Percentiles rank a stretch among this genome's conserved stretches.
phyloP scores from a whole-genome alignment of 164 flowering plant species.

The Pachysandra terminalis region DNA sequence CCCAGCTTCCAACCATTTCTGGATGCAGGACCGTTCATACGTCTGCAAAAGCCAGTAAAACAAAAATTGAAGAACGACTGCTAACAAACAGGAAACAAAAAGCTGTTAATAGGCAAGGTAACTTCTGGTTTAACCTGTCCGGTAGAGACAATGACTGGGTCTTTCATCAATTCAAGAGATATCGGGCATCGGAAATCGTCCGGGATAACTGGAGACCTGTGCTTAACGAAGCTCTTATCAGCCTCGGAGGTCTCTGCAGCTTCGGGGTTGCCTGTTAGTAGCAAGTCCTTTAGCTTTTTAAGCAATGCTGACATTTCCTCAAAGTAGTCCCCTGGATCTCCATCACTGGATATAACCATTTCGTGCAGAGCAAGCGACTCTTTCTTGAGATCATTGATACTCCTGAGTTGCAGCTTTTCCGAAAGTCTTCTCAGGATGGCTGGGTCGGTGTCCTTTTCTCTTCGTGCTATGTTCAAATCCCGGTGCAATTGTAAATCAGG shows the following conservation, averaged over 20 bases:
- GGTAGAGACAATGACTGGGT: constrained; percentile 93
- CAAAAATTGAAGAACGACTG: background rate
- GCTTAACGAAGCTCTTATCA: constrained; percentile 49
- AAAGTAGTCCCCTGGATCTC: constrained; percentile 47
- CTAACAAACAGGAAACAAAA: background rate
- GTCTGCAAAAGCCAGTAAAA: constrained; percentile 47
- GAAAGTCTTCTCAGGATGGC: constrained; percentile 56
- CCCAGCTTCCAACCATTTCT: constrained; percentile 88
- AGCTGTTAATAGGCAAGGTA: background rate
- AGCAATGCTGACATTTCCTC: constrained; percentile 63
- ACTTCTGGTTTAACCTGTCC: constrained; percentile 64
- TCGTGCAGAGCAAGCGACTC: constrained; percentile 75
- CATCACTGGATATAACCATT: constrained; percentile 49
- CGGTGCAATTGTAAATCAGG: constrained; percentile 51
- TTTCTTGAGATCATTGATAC: constrained; percentile 63
- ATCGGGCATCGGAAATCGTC: constrained; percentile 96
- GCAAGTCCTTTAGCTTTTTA: constrained; percentile 61
- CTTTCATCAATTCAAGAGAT: constrained; percentile 92
- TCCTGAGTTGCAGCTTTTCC: constrained; percentile 69
- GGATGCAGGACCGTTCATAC: constrained; percentile 75
- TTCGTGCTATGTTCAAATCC: constrained; percentile 54
- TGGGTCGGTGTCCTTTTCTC: constrained; percentile 51
- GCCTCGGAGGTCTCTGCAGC: constrained; percentile 37
- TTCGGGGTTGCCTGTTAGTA: constrained; percentile 43
- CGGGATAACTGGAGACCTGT: constrained; percentile 86